Evolutionary conservation across 257 asterid species (phyloP).

Genomic region (Solanum verrucosum): DNA sequence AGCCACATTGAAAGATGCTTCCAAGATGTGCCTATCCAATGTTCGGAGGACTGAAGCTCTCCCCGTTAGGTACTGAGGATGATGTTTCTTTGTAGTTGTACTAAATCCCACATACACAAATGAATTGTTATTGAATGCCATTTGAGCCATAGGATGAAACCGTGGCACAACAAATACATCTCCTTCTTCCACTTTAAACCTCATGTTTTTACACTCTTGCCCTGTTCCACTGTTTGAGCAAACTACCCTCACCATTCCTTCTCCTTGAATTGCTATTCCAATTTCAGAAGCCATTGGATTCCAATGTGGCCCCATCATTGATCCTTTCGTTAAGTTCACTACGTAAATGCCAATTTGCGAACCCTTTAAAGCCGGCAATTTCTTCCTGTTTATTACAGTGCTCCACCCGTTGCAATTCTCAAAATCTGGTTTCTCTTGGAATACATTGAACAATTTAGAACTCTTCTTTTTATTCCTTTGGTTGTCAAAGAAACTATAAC

Average conservation of each 20-base stretch:
- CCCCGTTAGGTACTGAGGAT: constrained; percentile 70
- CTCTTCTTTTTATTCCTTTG: constrained; percentile 24
- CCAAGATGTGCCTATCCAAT: constrained; percentile 42
- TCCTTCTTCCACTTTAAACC: constrained; percentile 54
- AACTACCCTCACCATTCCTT: constrained; percentile 58
- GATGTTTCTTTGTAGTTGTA: constrained; percentile 32
- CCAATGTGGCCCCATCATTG: constrained; percentile 99
- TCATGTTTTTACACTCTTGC: constrained; percentile 23
- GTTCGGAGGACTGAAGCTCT: constrained; percentile 52
- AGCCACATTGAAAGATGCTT: constrained; percentile 30
- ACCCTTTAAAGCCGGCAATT: constrained; percentile 32
- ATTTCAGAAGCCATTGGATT: constrained; percentile 72
- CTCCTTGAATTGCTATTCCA: constrained; percentile 48
- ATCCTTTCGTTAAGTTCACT: constrained; percentile 81
- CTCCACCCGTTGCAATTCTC: constrained; percentile 88
- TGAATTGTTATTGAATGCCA: constrained; percentile 61
- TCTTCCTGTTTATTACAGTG: constrained; percentile 45
- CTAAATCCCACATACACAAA: constrained; percentile 75
- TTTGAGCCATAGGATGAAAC: constrained; percentile 77
- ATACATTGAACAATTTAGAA: constrained; percentile 38
- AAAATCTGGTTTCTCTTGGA: constrained; percentile 56
- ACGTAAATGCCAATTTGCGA: constrained; percentile 51
- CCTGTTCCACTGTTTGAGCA: constrained; percentile 24
- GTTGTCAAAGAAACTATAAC: constrained; percentile 22
- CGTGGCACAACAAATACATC: constrained; percentile 62